Conservation (phyloP, 208 protist genomes). For the Leishmania lainsoni region DNA sequence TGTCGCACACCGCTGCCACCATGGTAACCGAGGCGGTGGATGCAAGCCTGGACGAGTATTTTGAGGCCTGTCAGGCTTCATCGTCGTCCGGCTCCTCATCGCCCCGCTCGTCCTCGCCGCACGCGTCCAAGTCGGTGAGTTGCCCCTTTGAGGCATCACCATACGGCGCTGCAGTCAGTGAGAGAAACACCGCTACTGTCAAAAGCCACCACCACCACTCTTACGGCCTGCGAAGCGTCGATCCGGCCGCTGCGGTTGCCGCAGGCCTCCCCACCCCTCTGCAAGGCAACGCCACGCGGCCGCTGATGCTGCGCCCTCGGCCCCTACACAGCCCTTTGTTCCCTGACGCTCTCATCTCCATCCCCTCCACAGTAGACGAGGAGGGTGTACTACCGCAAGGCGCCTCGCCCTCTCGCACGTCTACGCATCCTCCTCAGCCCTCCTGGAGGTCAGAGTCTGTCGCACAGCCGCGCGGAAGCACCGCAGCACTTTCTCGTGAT, state of each 20-base stretch:
- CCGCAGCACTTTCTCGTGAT: background rate
- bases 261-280: slow-evolving; percentile 8
- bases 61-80: slow-evolving; percentile 37
- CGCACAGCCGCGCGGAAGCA: background rate
- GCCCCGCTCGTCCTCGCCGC: slow-evolving; percentile 16
- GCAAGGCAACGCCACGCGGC: slow-evolving; percentile 20
- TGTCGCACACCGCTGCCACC: background rate
- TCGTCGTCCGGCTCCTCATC: slow-evolving; percentile 3
- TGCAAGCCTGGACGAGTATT: slow-evolving; percentile 50
- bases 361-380: background rate
- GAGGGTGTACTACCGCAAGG: background rate
- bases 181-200: background rate
- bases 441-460: background rate
- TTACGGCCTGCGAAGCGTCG: background rate
- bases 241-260: background rate
- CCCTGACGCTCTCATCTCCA: background rate
- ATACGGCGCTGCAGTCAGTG: background rate
- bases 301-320: slow-evolving; percentile 22
- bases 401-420: background rate
- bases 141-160: background rate
- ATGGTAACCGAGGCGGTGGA: slow-evolving; percentile 11
- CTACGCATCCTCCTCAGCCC: background rate
- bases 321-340: background rate
- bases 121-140: background rate
- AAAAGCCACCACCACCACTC: background rate